Evolutionary conservation across 495 filamentous ascomycete species (phyloP), one percentile per base, ranked within the genome.

Genomic region (Penicillium coprophilum): DNA sequence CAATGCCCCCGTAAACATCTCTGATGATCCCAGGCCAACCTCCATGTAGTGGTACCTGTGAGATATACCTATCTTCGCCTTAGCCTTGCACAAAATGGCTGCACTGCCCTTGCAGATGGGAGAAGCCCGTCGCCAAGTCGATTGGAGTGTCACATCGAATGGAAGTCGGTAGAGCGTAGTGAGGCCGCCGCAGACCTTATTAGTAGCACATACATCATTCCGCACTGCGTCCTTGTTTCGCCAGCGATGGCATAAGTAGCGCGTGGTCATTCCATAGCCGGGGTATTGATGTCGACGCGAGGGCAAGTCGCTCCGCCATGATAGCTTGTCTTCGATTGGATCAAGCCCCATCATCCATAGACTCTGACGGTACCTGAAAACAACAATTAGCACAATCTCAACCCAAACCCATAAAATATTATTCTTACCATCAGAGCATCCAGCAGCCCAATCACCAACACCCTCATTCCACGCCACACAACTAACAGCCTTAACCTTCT

Each of bases 391-490:
- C 20, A 27, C 17, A 21, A 41, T 31, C 28, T 31, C 9, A 39
- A 34, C 32, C 7, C 12, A 20, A 39, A 49, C 10, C 36, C 3
- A n/a, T 11, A 6, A 41, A 13, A 52, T 23, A 46, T n/a, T 36
- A 17, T 45, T 46, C 75, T 64, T 69, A 80, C 82, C 83, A 75
- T 87, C 80, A 2, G 75, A 79, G 55, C 83, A 84, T n/a, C 79
- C 84, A 59, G 80, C 82, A 15, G 77, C 82, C 83, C 83, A 86
- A 58, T 85, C 83, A 55, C 81, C 85, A 9, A 85, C 85, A 32
- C 75, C 75, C 52, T 87, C 81, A 63, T 87, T 88, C 85, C 89
- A 94, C 15, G 89, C 85, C 50, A 95, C 81, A 68, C 76, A 73
- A 54, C 81, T 87, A 11, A 82, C 81, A 7, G 73, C 82, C 65